phyloP scores from a whole-genome alignment of 371 early-diverging fungal species.

The Mucor racemosus region DNA sequence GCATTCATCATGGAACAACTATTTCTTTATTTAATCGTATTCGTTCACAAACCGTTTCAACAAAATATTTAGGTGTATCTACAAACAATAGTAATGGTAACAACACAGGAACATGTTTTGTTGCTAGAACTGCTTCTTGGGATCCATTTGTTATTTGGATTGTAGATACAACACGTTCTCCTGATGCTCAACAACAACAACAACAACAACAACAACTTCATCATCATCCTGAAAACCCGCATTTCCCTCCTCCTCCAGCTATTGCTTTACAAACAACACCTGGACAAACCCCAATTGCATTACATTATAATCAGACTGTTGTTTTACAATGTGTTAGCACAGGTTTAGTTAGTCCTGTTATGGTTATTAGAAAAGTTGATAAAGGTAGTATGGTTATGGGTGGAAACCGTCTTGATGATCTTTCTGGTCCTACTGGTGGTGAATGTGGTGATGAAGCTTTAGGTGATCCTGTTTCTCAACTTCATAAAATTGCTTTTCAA shows the following conservation, averaged over 20 bases:
- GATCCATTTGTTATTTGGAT: conserved; percentile 91
- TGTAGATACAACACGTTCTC: conserved; percentile 66
- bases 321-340: conserved; percentile 83
- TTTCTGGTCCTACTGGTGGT: conserved; percentile 58
- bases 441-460: conserved; percentile 57
- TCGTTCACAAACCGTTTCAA: conserved; percentile 87
- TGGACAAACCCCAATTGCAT: conserved; percentile 71
- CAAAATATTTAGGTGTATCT: conserved; percentile 81
- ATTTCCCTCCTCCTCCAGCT: conserved; percentile 79
- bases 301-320: conserved; percentile 84
- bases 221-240: conserved; percentile 57
- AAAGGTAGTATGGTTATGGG: conserved; percentile 81
- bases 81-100: conserved; percentile 7
- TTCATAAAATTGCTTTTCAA: conserved; percentile 92
- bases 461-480: conserved; percentile 81
- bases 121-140: conserved; percentile 81
- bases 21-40: conserved; percentile 86
- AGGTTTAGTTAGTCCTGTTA: conserved; percentile 81
- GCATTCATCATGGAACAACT: conserved; percentile 84
- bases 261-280: conserved; percentile 73
- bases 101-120: conserved; percentile 68
- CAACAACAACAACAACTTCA: conserved; percentile 33
- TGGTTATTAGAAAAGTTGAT: conserved; percentile 85
- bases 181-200: conserved; percentile 25
- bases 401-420: conserved; percentile 58